Conservation (phyloP, 148 eudicot species). For the Agrostemma githago region DNA sequence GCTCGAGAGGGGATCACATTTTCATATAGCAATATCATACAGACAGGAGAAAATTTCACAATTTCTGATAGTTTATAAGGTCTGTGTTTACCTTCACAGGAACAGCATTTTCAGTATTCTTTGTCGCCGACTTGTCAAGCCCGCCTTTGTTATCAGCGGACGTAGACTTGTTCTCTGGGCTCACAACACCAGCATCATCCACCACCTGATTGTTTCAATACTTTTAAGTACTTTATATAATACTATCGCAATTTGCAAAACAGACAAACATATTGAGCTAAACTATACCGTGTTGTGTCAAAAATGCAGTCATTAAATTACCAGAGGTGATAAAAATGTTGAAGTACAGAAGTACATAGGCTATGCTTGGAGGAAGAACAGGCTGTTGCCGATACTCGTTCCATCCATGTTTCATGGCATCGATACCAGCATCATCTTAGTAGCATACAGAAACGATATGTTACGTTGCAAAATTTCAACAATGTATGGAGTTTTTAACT, state of each 20-base stretch:
- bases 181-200: conserved; percentile 41
- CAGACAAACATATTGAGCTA: conserved; percentile 10
- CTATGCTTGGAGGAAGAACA: conserved; percentile 96
- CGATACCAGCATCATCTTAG: conserved; percentile 51
- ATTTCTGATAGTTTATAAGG: conserved; percentile 41
- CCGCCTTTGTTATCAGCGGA: conserved; percentile 50
- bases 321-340: conserved; percentile 92
- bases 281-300: conserved; percentile 76
- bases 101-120: conserved; percentile 56
- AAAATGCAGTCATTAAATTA: conserved; percentile 90
- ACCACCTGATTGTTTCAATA: conserved; percentile 21
- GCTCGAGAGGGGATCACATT: too few relatives aligned
- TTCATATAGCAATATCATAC: conserved; percentile 6
- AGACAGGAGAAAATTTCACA: too few relatives aligned
- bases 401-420: conserved; percentile 83
- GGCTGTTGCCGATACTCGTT: conserved; percentile 83
- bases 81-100: conserved; percentile 45
- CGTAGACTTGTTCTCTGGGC: conserved; percentile 52
- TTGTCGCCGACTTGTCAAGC: conserved; percentile 48
- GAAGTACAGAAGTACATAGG: conserved; percentile 84
- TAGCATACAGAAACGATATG: conserved; percentile 11
- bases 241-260: too few relatives aligned
- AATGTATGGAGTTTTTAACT: neutral
- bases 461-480: neutral
- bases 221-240: neutral